Evolutionary conservation across 768 basidiomycete species (phyloP).

Genomic region (Lentinula boryana): DNA sequence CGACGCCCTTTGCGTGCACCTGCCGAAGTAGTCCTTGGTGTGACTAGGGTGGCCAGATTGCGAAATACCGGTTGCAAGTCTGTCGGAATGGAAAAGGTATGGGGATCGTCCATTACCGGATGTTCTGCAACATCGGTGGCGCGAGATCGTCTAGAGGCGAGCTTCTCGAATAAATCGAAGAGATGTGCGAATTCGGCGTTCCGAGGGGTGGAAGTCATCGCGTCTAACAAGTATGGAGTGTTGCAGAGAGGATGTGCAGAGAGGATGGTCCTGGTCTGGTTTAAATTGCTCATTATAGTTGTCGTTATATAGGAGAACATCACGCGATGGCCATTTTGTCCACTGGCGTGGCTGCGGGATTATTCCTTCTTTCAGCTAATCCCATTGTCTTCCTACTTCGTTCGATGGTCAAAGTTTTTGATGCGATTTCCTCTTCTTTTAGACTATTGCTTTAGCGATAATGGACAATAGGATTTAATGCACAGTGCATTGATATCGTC

Average conservation of each 20-base stretch:
- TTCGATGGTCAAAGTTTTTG: background rate
- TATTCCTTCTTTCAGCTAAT: background rate
- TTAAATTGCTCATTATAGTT: background rate
- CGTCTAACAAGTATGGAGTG: background rate
- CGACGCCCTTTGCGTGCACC: conserved; percentile 10
- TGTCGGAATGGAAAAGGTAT: conserved; percentile 25
- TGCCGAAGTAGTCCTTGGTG: conserved; percentile 2
- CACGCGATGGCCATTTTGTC: background rate
- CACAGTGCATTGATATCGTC: too few species aligned
- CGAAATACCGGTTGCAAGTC: conserved; percentile 27
- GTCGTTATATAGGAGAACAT: background rate
- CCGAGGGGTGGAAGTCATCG: conserved; percentile 20
- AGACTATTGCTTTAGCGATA: background rate
- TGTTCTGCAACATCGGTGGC: conserved; percentile 9
- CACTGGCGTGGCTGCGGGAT: background rate
- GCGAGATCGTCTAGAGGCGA: conserved; percentile 38
- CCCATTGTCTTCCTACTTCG: background rate
- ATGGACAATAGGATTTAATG: background rate
- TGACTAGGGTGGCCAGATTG: conserved; percentile 18
- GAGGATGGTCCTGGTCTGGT: background rate
- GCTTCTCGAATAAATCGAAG: conserved; percentile 46
- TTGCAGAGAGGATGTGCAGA: background rate
- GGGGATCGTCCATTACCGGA: conserved; percentile 19
- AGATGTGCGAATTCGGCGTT: conserved; percentile 49
- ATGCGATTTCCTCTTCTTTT: background rate